Conservation (phyloP, 768 basidiomycete species). For the Hebeloma cylindrosporum region DNA sequence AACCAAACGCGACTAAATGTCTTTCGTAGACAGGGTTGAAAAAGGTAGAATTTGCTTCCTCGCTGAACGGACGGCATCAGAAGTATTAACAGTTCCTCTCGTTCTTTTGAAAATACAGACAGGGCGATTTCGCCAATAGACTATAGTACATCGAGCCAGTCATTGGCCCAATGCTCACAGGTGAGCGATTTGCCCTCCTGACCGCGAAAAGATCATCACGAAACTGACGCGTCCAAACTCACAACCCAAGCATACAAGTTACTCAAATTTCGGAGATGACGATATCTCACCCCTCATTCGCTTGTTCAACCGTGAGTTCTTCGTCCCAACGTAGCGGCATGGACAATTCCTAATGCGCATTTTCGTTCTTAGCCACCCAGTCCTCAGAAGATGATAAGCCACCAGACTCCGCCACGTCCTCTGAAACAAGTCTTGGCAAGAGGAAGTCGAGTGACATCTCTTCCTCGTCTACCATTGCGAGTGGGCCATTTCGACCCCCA, state of each 20-base stretch:
- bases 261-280: slow-evolving; percentile 24
- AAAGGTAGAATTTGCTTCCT: no score
- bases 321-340: no score
- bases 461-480: slow-evolving; percentile 19
- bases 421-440: slow-evolving; percentile 26
- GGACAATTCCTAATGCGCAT: not conserved
- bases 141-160: slow-evolving; percentile 10
- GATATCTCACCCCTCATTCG: slow-evolving; percentile 6
- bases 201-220: no score
- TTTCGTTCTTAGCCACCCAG: slow-evolving; percentile 13
- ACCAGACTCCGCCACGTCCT: slow-evolving; percentile 21
- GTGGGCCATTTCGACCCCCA: slow-evolving; percentile 17
- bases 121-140: not conserved
- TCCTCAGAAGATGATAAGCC: slow-evolving; percentile 10
- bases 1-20: no score
- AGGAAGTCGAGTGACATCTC: slow-evolving; percentile 26
- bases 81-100: no score
- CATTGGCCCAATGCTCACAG: slow-evolving; percentile 14
- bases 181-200: not conserved
- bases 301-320: slow-evolving; percentile 1
- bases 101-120: no score
- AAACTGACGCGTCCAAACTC: no score
- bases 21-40: no score
- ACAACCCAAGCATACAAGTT: slow-evolving; percentile 27
- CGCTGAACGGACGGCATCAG: no score